Conservation (phyloP, 2,329 filamentous ascomycete genomes). For the Zymoseptoria brevis region DNA sequence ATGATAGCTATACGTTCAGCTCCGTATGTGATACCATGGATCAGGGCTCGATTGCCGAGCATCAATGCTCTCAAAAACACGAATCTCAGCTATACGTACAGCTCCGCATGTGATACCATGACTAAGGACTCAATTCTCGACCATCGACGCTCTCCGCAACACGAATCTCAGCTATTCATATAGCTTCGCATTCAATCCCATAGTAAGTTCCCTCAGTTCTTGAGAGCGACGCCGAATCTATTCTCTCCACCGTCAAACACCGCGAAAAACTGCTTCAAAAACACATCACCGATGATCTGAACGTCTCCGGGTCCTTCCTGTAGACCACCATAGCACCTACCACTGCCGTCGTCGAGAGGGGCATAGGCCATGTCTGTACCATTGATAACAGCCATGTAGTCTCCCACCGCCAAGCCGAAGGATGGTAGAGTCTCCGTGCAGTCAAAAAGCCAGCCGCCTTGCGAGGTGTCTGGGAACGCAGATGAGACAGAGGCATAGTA, state of each 20-base stretch:
- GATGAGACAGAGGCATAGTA: slow-evolving; percentile 39
- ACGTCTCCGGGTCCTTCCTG: slow-evolving; percentile 45
- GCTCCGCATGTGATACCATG: too few species aligned
- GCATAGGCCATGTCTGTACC: slow-evolving; percentile 46
- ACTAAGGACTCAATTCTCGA: too few species aligned
- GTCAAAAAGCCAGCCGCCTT: slow-evolving; percentile 39
- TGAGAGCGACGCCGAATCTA: slow-evolving; percentile 46
- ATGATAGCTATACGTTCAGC: too few species aligned
- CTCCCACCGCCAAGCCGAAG: slow-evolving; percentile 49
- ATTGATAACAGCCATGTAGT: slow-evolving; percentile 33
- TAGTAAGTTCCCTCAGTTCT: slow-evolving; percentile 12
- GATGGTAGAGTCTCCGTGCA: slow-evolving; percentile 36
- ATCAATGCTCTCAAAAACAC: too few species aligned
- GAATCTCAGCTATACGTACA: too few species aligned
- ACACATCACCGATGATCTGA: slow-evolving; percentile 56
- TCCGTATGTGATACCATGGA: too few species aligned
- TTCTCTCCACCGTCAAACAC: slow-evolving; percentile 50
- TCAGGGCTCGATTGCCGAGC: too few species aligned
- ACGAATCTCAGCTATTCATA: neutral
- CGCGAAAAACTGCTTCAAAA: slow-evolving; percentile 54
- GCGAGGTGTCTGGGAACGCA: slow-evolving; percentile 29
- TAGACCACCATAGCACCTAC: slow-evolving; percentile 60
- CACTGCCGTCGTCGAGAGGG: slow-evolving; percentile 31
- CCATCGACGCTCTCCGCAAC: too few species aligned
- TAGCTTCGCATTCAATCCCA: neutral